phyloP scores from a whole-genome alignment of 2,329 filamentous ascomycete genomes.

The Tolypocladium ovalisporum region DNA sequence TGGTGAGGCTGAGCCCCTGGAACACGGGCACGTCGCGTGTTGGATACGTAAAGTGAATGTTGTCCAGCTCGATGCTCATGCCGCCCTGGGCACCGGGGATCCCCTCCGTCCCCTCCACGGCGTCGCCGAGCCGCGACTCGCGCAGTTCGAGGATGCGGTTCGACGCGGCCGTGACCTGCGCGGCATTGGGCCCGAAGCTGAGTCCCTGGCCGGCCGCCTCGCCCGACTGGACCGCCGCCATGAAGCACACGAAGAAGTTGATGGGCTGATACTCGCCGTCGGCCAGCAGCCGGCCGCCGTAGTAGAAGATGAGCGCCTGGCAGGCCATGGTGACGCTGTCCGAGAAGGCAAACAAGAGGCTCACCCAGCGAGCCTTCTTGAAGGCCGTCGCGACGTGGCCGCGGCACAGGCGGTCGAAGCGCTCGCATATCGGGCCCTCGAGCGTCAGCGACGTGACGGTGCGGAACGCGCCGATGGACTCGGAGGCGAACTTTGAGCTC shows the following conservation, averaged over 20 bases:
- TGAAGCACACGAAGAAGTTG: conserved; percentile 48
- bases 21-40: conserved; percentile 47
- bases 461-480: conserved; percentile 62
- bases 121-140: conserved; percentile 27
- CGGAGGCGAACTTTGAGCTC: conserved; percentile 64
- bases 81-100: conserved; percentile 37
- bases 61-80: conserved; percentile 43
- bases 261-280: conserved; percentile 34
- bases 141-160: conserved; percentile 47
- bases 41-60: conserved; percentile 51
- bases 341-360: conserved; percentile 56
- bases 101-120: conserved; percentile 15
- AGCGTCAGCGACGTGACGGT: conserved; percentile 62
- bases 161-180: conserved; percentile 46
- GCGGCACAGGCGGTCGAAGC: conserved; percentile 49
- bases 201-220: conserved; percentile 58
- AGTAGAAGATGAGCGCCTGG: conserved; percentile 56
- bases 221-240: conserved; percentile 56
- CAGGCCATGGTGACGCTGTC: conserved; percentile 55
- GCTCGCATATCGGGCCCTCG: conserved; percentile 51
- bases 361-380: conserved; percentile 49
- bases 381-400: conserved; percentile 50
- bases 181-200: conserved; percentile 54
- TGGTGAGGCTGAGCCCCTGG: conserved; percentile 48
- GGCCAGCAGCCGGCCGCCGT: conserved; percentile 49